A percentile compares a stretch with the other conserved stretches of the same genome.
Conservation (phyloP, 768 basidiomycete genomes). For the Boletellus ananas region DNA sequence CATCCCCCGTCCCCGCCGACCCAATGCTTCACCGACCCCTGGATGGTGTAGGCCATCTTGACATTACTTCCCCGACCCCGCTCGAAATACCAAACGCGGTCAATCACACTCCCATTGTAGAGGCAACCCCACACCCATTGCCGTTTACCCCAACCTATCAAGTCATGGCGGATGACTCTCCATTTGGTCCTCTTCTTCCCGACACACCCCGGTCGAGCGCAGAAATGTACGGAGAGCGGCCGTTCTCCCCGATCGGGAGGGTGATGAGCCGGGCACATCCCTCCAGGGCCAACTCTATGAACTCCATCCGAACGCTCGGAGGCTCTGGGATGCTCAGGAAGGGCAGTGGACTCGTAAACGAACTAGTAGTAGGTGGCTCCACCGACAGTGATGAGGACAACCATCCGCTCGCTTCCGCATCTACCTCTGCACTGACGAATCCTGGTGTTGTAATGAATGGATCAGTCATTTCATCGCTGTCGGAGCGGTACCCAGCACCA, state of each 20-base stretch:
- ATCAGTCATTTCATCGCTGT: constrained; percentile 25
- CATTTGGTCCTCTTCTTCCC: constrained; percentile 29
- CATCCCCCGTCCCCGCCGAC: neutral
- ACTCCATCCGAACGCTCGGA: constrained; percentile 7
- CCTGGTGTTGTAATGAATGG: neutral
- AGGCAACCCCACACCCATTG: constrained; percentile 1
- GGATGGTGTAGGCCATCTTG: neutral
- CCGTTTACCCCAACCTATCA: constrained; percentile 18
- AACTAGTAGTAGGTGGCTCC: neutral
- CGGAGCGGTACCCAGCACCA: constrained; percentile 30
- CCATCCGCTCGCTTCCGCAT: neutral
- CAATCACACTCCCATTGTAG: neutral
- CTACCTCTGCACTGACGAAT: constrained; percentile 1
- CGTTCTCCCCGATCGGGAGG: constrained; percentile 27
- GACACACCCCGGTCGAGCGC: constrained; percentile 29
- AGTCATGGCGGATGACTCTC: constrained; percentile 22
- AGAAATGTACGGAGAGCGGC: constrained; percentile 25
- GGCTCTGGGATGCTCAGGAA: constrained; percentile 8
- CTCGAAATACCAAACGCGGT: constrained; percentile 9
- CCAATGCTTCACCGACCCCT: neutral
- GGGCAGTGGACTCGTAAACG: constrained; percentile 19
- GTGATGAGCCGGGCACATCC: constrained; percentile 13
- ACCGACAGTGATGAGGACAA: constrained; percentile 4
- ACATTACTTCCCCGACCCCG: constrained; percentile 2
- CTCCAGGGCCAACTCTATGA: constrained; percentile 13